These are phyloP conservation scores for Magnolia sinica DNA, from an alignment of 164 flowering plant species.

Conservation along the genomic window DNA sequence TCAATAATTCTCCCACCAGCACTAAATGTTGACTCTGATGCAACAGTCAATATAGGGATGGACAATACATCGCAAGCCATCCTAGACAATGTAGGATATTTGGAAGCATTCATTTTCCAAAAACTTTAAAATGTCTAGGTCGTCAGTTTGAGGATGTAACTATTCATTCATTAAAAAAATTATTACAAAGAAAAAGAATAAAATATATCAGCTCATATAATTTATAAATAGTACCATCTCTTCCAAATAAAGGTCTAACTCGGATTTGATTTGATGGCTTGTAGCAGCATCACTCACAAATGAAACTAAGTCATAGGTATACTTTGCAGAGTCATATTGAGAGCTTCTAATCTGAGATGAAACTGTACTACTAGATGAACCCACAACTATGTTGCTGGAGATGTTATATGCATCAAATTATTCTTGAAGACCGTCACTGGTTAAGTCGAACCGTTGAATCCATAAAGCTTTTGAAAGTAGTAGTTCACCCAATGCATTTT, in stretches of 20 bases:
- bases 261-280: slow-evolving; percentile 43
- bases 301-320: background rate
- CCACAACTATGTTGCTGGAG: too few relatives aligned
- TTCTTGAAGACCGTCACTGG: background rate
- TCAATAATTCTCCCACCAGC: slow-evolving; percentile 49
- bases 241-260: slow-evolving; percentile 38
- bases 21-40: slow-evolving; percentile 50
- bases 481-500: slow-evolving; percentile 78
- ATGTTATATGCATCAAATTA: too few relatives aligned
- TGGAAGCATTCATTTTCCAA: slow-evolving; percentile 70
- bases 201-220: too few relatives aligned
- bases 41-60: slow-evolving; percentile 47
- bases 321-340: background rate
- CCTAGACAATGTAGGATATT: slow-evolving; percentile 73
- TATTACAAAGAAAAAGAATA: too few relatives aligned
- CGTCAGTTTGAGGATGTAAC: slow-evolving; percentile 17
- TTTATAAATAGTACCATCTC: slow-evolving; percentile 30
- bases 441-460: slow-evolving; percentile 10
- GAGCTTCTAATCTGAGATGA: background rate
- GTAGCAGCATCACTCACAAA: slow-evolving; percentile 44
- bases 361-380: too few relatives aligned
- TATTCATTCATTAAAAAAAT: too few relatives aligned
- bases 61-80: slow-evolving; percentile 83
- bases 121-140: slow-evolving; percentile 74
- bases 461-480: slow-evolving; percentile 56